Base-by-base conservation (phyloP, 106 monocot genomes). In the Dioscorea zingiberensis region DNA sequence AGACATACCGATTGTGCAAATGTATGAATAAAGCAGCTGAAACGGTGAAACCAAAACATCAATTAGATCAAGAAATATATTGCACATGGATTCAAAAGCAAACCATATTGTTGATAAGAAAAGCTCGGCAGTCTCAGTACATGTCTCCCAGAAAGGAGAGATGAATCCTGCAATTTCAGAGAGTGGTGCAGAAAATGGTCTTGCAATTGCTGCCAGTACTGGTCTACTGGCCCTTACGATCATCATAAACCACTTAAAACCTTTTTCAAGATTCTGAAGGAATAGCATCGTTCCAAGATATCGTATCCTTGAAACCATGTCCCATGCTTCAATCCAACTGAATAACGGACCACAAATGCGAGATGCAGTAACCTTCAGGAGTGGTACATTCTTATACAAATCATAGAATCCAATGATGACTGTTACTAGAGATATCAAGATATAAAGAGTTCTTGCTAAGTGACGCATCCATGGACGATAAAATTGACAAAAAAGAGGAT, bases 351-450 rank as follows among this genome's bases (percentile, higher is more conserved):
- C 80, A 29, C 64, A 81, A 19, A 91, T 19, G 47, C 71, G 72
- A 56, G 89, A 68, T 44, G 78, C 70, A 26, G 83, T 73, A 1
- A 72, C 80, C 47, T 86, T 91, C 47, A 91, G 44, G 13, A 86
- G 69, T 0, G 86, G 86, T 17, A 91, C 77, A 60, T 91, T 86
- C 70, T 86, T 91, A 55, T 91, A 91, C 13, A 91, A 48, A 71
- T 91, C 90, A 62, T 86, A 91, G 69, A 91, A 91, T 4, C 83
- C 90, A 55, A 91, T 81, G 11, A 91, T 26, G 55, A 86, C 78
- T 13, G 90, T 86, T 8, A 69, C 48, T 13, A 91, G 46, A 13
- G 86, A 83, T 10, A 84, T 81, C 30, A 86, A 15, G 14, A 83
- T 53, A 47, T 91, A 83, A 13, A 91, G 27, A 46, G 69, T 75